Base-by-base conservation (phyloP, 2,329 filamentous ascomycete species). In the Aureobasidium zeae region DNA sequence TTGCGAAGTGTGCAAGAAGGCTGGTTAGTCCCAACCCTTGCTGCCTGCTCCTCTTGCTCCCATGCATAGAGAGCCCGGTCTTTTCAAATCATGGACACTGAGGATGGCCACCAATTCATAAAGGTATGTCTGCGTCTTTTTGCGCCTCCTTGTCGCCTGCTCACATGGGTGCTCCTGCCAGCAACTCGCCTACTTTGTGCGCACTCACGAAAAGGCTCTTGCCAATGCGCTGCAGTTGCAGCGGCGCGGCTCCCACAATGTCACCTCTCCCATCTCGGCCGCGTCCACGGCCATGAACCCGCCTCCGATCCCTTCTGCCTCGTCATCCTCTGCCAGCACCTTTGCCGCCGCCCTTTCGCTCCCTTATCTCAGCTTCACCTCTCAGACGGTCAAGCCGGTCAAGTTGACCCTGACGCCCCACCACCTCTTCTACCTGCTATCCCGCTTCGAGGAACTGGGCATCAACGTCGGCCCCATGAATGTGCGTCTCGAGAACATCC, bases 401-500 rank as follows among this genome's bases (percentile, higher is more conserved):
- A 94, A 93, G 67, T 71, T 98, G 53, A 87, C 87, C 28, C 73
- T 98, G 51, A 96, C 91, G 10, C 86, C 91, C 15, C 91, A 98
- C 59, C 91, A 98, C 62, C 77, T 98, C 21, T 96, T 94, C 70
- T 98, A 94, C 62, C 76, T 98, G 22, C 76, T 98, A 44, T 94
- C 87, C 45, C 85, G 87, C 44, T 95, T 96, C 64, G 88, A 95
- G 67, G 89, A 95, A 51, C 73, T 96, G 48, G 79, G 80, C 48
- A 91, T 96, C 53, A 74, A 82, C 49, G 87, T 96, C 50, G 91
- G 91, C 4, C 87, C 89, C 22, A 94, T 95, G 88, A 95, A 91
- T 59, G 80, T 98, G 48, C 83, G 91, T 24, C 69, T 96, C 53
- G 91, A 98, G 65, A 95, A 94, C 60, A 79, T 98, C 33, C 86